phyloP scores from a whole-genome alignment of 805 yeast species.

The Maudiozyma pseudohumilis region DNA sequence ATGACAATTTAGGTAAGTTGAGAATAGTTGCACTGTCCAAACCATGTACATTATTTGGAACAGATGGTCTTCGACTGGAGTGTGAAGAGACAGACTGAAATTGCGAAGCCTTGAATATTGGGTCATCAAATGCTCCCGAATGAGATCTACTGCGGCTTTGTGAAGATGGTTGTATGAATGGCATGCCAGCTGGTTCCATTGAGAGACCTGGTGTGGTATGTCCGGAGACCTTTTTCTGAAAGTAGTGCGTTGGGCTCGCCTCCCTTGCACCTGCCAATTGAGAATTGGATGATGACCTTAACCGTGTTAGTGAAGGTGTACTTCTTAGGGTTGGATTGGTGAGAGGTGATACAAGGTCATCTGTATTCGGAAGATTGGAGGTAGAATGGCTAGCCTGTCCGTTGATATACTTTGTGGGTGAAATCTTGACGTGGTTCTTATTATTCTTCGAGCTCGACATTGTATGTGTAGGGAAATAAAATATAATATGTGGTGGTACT shows the following conservation, averaged over 20 bases:
- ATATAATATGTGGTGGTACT: no score
- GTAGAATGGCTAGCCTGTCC: neutral
- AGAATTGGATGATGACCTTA: constrained; percentile 36
- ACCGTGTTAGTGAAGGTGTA: neutral
- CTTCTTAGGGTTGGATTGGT: neutral
- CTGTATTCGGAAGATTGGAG: neutral
- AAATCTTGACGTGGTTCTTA: neutral
- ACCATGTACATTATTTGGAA: neutral
- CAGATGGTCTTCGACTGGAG: constrained; percentile 7
- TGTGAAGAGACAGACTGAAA: neutral
- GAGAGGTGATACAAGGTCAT: neutral
- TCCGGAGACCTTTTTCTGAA: neutral
- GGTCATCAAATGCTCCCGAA: neutral
- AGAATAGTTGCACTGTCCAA: neutral
- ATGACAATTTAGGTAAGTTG: constrained; percentile 2
- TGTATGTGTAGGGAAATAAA: no score
- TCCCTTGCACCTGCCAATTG: constrained; percentile 3
- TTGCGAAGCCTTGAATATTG: neutral
- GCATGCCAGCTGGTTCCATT: neutral
- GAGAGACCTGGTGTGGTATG: neutral
- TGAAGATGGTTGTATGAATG: neutral
- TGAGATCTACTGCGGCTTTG: neutral
- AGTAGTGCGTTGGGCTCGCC: neutral
- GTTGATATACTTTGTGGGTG: neutral
- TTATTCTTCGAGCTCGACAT: neutral